Conservation (phyloP, 148 eudicot genomes). For the Diospyros kaki region DNA sequence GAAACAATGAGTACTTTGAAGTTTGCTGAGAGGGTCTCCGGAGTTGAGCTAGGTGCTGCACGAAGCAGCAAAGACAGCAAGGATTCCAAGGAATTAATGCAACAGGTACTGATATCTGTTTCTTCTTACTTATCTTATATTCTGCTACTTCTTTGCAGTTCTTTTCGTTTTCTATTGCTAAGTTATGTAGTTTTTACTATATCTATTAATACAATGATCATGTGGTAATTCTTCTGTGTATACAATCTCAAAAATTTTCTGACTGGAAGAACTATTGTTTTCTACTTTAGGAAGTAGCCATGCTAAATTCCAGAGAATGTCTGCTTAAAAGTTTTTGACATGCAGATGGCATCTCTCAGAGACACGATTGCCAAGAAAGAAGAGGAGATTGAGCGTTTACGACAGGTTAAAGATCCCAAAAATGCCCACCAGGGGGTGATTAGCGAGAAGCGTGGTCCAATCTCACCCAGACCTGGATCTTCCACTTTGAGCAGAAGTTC, state of each 20-base stretch:
- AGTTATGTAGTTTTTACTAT: background rate
- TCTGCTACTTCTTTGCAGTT: background rate
- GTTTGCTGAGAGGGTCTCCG: constrained; percentile 42
- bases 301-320: too few species aligned
- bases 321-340: background rate
- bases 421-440: constrained; percentile 29
- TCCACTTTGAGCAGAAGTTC: constrained; percentile 36
- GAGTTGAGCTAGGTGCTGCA: constrained; percentile 39
- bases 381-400: constrained; percentile 46
- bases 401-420: constrained; percentile 40
- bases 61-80: constrained; percentile 29
- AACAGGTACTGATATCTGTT: constrained; percentile 18
- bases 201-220: background rate
- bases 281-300: too few species aligned
- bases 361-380: constrained; percentile 46
- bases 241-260: too few species aligned
- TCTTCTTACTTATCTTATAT: background rate
- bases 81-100: constrained; percentile 33
- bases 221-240: too few species aligned
- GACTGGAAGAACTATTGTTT: too few species aligned
- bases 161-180: background rate
- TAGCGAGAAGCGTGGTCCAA: constrained; percentile 40
- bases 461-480: constrained; percentile 41
- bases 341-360: constrained; percentile 45
- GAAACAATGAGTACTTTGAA: constrained; percentile 35